Evolutionary conservation across 2,329 filamentous ascomycete species (phyloP), one percentile per base, ranked within the genome.

Genomic region (Emergomyces pasteurianus): DNA sequence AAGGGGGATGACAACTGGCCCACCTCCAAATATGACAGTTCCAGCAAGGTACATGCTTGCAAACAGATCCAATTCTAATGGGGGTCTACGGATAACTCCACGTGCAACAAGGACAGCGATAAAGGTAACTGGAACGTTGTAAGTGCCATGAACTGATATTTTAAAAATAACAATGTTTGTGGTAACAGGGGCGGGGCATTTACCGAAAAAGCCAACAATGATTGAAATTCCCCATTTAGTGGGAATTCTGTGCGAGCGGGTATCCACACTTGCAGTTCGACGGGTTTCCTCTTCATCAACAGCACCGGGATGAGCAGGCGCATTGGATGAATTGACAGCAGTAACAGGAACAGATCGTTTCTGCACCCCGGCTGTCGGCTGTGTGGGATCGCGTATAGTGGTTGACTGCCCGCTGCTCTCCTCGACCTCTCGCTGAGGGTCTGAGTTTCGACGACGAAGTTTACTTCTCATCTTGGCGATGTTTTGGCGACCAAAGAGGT

Each of bases 11-110:
- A 87, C 84, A 0, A 86, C 84, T 0, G 84, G 84, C 0, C 84
- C 84, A 2, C 84, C 84, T 3, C 84, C 84, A 57, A 86, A 83
- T 64, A 85, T 86, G 61, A 86, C 81, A 1, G 87, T 90, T 0
- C 87, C 87, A 0, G 87, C 87, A 0, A 90, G 82, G 67, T 86
- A 89, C 73, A 90, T 81, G 70, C 88, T 90, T 5, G 85, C 78
- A 66, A 90, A 90, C 28, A 90, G 79, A 55, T 80, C 77, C 65
- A 84, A 83, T 0, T 80, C 71, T 0, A 84, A 72, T 0, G 82
- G 77, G 0, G 72, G 73, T 10, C 68, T 49, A 0, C 71, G 61
- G 12, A 80, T 56, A 1, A 73, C 55, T 73, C 72, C 63, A 67
- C 78, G 71, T 0, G 80, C 65, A 18, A 81, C 75, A 69, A 89